Evolutionary conservation across 2,329 filamentous ascomycete genomes (phyloP), one percentile per base, ranked within the genome.

Genomic region (Alternaria angustiovoidea): DNA sequence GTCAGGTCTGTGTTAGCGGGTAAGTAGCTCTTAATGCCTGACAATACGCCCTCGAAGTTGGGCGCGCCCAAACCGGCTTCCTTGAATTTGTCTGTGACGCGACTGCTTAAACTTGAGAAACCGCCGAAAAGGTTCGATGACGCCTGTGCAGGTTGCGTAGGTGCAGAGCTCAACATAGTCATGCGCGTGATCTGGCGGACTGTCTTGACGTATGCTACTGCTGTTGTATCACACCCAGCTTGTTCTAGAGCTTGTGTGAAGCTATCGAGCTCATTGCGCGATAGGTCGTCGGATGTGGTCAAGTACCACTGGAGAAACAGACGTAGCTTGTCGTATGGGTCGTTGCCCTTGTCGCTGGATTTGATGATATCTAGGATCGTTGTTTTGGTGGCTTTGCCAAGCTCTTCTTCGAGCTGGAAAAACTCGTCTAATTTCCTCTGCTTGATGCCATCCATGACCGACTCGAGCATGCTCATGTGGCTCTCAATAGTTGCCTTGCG

Each of bases 1-100:
- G 95, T 98, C 9, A 98, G 86, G 75, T 99, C 96, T 71, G 94
- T 93, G 81, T 99, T 96, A 14, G 89, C 92, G 0, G 96, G 95
- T n/a, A 99, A 83, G 80, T 99, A 96, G 80, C 97, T 98, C 81
- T 98, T 99, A 74, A 99, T 94, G 43, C 94, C 94, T 6, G 93
- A 94, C 63, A 98, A 94, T 43, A 99, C 87, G 30, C 91, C 94
- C 78, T 98, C 95, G 73, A 99, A 92, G 77, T 98, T 98, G 54
- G 46, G 46, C 11, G 89, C 87, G 49, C 88, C 87, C 1, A 94
- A 88, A 18, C 96, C 92, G 32, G 93, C 93, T 66, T 97, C 94
- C 76, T 97, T 96, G 76, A 99, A 90, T 24, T 93, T 91, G 79
- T 97, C 94, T 7, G 95, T 97, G 5, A 99, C 88, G 39, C 94